Conservation (phyloP, 2,329 filamentous ascomycete species). For the Gyromitra esculenta region DNA sequence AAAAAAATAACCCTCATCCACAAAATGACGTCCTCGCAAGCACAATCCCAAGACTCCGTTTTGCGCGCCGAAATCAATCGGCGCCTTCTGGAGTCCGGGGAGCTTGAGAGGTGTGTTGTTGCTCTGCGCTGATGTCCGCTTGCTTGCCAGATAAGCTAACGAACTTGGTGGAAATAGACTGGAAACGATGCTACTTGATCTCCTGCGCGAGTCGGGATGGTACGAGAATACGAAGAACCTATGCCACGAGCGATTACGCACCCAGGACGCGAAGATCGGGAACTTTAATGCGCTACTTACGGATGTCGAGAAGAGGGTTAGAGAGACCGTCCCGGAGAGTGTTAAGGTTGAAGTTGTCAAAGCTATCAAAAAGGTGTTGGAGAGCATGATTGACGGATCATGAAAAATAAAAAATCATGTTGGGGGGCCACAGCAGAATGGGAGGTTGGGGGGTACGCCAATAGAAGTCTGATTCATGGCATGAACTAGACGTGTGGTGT, state of each 20-base stretch:
- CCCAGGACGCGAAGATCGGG: conserved; percentile 42
- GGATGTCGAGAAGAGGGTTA: conserved; percentile 42
- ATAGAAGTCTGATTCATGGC: conserved; percentile 8
- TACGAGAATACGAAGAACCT: conserved; percentile 50
- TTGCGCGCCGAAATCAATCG: conserved; percentile 56
- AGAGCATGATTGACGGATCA: conserved; percentile 50
- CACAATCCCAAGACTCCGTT: conserved; percentile 32
- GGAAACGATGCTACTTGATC: conserved; percentile 49
- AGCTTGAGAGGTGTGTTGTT: conserved; percentile 46
- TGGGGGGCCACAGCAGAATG: not conserved
- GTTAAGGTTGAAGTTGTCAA: conserved; percentile 52
- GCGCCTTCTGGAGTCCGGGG: conserved; percentile 52
- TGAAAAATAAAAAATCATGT: not conserved
- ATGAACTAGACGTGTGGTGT: not conserved
- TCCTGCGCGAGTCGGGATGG: conserved; percentile 54
- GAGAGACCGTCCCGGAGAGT: conserved; percentile 45
- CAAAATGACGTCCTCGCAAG: conserved; percentile 42
- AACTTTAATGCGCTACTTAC: conserved; percentile 49
- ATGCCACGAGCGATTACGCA: conserved; percentile 50
- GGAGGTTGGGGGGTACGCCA: not conserved
- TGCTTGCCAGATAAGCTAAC: conserved; percentile 23
- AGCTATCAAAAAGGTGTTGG: conserved; percentile 51
- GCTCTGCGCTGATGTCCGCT: not conserved
- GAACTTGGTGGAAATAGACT: conserved; percentile 24
- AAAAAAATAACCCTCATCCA: not conserved